Percentiles rank a stretch among this genome's conserved stretches.
Evolutionary conservation across 139 green algal genomes (phyloP).

Genomic region (Diplosphaera chodatii): DNA sequence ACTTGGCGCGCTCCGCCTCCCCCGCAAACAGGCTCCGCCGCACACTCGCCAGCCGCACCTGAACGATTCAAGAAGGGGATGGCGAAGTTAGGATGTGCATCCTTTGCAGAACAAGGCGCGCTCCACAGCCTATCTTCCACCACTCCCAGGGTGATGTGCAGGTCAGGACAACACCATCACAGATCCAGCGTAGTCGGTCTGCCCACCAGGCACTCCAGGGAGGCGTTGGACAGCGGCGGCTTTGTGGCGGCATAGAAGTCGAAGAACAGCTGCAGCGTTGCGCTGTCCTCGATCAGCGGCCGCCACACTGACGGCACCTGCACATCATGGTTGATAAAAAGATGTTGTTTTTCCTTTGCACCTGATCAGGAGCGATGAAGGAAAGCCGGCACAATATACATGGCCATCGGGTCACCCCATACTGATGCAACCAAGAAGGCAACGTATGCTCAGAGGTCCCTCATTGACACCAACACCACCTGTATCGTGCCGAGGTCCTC

Average conservation of each 20-base stretch:
- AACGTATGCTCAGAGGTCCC: no score
- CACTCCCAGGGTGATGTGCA: not conserved
- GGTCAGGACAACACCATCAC: not conserved
- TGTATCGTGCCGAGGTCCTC: constrained; percentile 97
- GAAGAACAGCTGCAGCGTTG: constrained; percentile 85
- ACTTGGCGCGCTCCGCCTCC: constrained; percentile 79
- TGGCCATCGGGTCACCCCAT: no score
- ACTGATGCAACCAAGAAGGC: no score
- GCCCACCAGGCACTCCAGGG: constrained; percentile 73
- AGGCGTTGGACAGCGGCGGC: constrained; percentile 71
- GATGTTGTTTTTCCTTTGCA: no score
- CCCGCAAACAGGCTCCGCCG: constrained; percentile 83
- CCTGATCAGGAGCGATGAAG: no score
- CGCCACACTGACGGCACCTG: constrained; percentile 84
- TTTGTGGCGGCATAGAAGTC: constrained; percentile 75
- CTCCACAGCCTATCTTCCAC: not conserved
- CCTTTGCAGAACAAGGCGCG: not conserved
- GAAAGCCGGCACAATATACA: no score
- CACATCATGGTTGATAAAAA: no score
- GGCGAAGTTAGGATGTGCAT: not conserved
- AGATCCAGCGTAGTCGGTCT: not conserved
- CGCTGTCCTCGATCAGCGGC: constrained; percentile 71
- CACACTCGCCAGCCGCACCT: constrained; percentile 84
- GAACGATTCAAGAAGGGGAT: not conserved
- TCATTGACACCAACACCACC: constrained; percentile 26